These are phyloP conservation scores for Hypoxylon sp. DNA, from an alignment of 2,329 filamentous ascomycete genomes.

Conservation along the genomic window DNA sequence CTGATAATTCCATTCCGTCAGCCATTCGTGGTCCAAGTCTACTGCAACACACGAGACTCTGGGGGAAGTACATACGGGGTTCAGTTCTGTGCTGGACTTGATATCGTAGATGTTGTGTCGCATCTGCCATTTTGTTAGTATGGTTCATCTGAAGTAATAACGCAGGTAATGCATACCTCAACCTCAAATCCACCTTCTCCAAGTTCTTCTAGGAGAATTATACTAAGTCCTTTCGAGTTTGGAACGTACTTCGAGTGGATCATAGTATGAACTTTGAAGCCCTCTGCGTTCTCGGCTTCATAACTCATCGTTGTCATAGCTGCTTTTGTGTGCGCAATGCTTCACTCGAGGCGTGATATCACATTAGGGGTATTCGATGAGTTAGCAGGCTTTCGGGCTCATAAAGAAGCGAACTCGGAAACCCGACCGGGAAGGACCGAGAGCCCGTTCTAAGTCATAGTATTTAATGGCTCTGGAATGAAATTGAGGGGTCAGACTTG, in stretches of 20 bases:
- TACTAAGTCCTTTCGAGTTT: not conserved
- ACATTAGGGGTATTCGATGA: not conserved
- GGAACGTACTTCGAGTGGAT: conserved; percentile 20
- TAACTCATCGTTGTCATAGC: not conserved
- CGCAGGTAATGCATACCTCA: not conserved
- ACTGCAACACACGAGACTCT: not conserved
- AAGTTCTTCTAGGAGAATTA: conserved; percentile 9
- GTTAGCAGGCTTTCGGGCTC: not conserved
- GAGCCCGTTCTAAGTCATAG: not conserved
- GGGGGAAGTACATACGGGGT: not conserved
- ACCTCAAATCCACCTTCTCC: conserved; percentile 1
- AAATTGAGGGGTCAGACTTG: not conserved
- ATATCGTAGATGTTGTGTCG: conserved; percentile 12
- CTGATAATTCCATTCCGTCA: not conserved
- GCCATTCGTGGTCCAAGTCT: not conserved
- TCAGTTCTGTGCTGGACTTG: conserved; percentile 2
- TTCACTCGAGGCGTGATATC: not conserved
- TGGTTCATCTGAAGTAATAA: not conserved
- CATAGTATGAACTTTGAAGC: not conserved
- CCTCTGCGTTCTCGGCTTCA: not conserved
- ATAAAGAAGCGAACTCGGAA: not conserved
- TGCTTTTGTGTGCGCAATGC: not conserved
- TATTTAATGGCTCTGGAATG: not conserved
- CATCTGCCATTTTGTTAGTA: conserved; percentile 6
- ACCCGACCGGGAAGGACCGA: not conserved